Base-by-base conservation (phyloP, 2,329 filamentous ascomycete species). In the Coniochaeta prunicola region DNA sequence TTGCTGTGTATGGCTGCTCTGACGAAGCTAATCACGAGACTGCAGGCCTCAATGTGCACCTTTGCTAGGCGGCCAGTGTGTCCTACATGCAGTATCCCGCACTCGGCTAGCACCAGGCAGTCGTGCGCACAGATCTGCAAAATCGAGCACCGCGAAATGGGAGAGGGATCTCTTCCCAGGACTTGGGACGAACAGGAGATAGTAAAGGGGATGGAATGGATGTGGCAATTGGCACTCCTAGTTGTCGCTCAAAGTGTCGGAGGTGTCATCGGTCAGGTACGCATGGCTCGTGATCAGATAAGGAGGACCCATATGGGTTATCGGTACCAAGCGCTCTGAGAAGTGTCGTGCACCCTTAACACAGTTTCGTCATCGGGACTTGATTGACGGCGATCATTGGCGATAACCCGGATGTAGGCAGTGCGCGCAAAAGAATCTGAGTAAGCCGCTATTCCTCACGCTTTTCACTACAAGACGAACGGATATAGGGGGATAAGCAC, bases 271-370 rank as follows among this genome's bases (percentile, higher is more conserved):
- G 28, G 53, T 55, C 53, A 55, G 53, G 53, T 55, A 55, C 30
- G 33, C 30, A 13, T 33, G 53, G 53, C 53, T 55, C 53, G 53
- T 55, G 53, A 55, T 55, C 53, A 55, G 53, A 55, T 55, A 55
- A 55, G 53, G n/a, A 15, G 28, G 53, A 36, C 33, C 30, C 53
- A 55, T 36, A 33, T 12, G 53, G 15, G 53, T 36, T 55, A 30
- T 45, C 40, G 2, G 21, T 15, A 12, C 30, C 6, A 17, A 9
- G 30, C 19, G 7, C 45, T 50, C 26, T 30, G 21, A 50, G n/a
- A n/a, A n/a, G 24, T 28, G 24, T 28, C 24, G 40, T 45, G 40
- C 19, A 8, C 24, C 17, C 13, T 45, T 45, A 26, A 2, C 6
- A 24, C 3, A 33, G 19, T 55, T 55, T 34, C 53, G 30, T 55